phyloP scores from a whole-genome alignment of 2,329 filamentous ascomycete species.

The Paraphaeosphaeria sporulosa region DNA sequence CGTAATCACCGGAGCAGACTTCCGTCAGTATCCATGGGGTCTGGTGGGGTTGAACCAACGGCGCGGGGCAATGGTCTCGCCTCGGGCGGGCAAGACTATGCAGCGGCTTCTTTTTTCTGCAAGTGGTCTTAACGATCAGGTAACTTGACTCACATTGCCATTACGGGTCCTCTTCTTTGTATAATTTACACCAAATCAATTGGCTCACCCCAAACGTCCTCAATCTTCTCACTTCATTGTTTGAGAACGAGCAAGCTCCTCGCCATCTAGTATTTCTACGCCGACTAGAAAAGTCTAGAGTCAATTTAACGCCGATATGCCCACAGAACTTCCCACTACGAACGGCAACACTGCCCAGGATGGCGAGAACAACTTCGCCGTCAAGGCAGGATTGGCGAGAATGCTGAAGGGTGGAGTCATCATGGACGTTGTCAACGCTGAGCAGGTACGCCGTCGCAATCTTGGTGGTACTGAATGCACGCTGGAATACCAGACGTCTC shows the following conservation, averaged over 20 bases:
- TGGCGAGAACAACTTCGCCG: constrained; percentile 71
- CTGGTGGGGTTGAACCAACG: constrained; percentile 13
- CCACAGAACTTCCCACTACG: constrained; percentile 57
- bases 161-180: constrained; percentile 2
- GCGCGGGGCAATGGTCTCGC: constrained; percentile 15
- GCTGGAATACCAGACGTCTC: neutral
- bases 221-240: constrained; percentile 3
- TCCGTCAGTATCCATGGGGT: neutral
- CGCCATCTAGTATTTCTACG: neutral
- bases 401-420: constrained; percentile 99
- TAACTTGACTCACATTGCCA: constrained; percentile 12
- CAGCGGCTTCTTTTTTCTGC: constrained; percentile 13
- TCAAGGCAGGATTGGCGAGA: constrained; percentile 94
- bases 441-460: constrained; percentile 64
- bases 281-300: neutral
- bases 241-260: neutral
- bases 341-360: constrained; percentile 55
- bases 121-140: constrained; percentile 2
- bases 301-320: constrained; percentile 44
- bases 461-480: neutral
- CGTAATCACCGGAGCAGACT: constrained; percentile 4
- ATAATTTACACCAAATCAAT: neutral
- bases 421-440: constrained; percentile 96
- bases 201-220: neutral
- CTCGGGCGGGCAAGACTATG: constrained; percentile 1